Base-by-base conservation (phyloP, 305 asterid genomes). In the Fraxinus platypoda region DNA sequence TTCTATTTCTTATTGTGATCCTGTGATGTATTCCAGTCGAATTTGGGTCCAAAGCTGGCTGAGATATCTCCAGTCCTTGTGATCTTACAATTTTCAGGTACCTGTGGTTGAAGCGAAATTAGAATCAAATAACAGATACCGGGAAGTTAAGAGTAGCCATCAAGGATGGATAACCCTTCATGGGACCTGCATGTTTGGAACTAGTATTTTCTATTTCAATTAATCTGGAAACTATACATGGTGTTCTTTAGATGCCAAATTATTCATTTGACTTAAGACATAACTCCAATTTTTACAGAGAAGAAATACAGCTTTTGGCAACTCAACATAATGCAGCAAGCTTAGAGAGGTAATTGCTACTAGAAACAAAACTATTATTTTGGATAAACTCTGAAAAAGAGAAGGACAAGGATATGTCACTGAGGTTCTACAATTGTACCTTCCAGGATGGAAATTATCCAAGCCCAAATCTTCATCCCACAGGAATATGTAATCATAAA, bases 391-490 rank as follows among this genome's bases (percentile, higher is more conserved):
- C 70, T 59, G 70, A 26, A 57, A 57, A 57, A 57, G 31, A 15
- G 38, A 70, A 66, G 26, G 38, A 41, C 70, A 77, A 71, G 34
- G 35, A 77, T 30, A 80, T 43, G 12, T 73, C 59, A 59, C 31
- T 71, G 8, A n/a, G 74, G 37, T 33, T 34, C 64, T 35, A 78
- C 76, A 78, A 81, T n/a, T 31, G 80, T 87, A 95, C 99, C 99
- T 91, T 90, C 97, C 93, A 78, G 98, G 98, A 59, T 91, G 89
- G 84, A 96, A 96, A 83, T 94, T 41, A 84, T 93, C 84, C 81
- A 94, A 98, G 2, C 99, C 99, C 83, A 96, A 90, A 89, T 95
- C 99, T 87, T 95, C 99, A 89, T 95, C 99, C 99, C 99, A 95
- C n/a, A 95, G 94, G 85, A 96, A 96, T 86, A 96, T 88, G 89